phyloP scores from a whole-genome alignment of 192 early-diverging fungal genomes.

The Gorgonomyces haynaldii region DNA sequence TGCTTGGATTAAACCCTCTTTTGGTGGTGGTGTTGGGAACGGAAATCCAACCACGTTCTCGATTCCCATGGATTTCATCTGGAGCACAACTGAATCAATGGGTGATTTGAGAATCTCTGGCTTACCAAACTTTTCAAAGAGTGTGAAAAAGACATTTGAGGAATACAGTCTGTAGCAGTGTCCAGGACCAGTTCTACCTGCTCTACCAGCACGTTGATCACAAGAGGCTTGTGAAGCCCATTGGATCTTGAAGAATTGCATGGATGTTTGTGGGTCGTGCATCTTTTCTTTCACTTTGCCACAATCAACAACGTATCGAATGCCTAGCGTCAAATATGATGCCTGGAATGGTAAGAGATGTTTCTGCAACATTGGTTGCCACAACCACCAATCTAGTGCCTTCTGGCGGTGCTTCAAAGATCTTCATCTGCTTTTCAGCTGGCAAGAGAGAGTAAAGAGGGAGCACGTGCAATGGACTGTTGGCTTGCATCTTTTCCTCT shows the following conservation, averaged over 20 bases:
- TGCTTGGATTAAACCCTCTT: constrained; percentile 58
- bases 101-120: constrained; percentile 92
- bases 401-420: constrained; percentile 79
- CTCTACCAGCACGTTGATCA: constrained; percentile 92
- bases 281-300: constrained; percentile 87
- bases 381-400: constrained; percentile 86
- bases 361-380: constrained; percentile 99
- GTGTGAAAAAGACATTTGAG: constrained; percentile 82
- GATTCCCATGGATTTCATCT: constrained; percentile 98
- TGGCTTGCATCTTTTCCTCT: not conserved
- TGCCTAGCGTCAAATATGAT: too few relatives aligned
- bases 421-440: constrained; percentile 77
- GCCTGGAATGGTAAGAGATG: constrained; percentile 90
- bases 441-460: constrained; percentile 95
- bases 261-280: constrained; percentile 73
- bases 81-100: constrained; percentile 90
- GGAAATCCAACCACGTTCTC: constrained; percentile 92
- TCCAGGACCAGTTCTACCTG: constrained; percentile 88
- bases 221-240: constrained; percentile 95
- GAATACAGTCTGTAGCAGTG: constrained; percentile 95
- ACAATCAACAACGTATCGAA: constrained; percentile 89
- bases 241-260: constrained; percentile 77
- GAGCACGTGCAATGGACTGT: constrained; percentile 73
- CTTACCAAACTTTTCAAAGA: constrained; percentile 72
- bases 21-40: constrained; percentile 87